These are phyloP conservation scores for Pestalotiopsis sp. DNA, from an alignment of 2,329 filamentous ascomycete species.

Conservation along the genomic window DNA sequence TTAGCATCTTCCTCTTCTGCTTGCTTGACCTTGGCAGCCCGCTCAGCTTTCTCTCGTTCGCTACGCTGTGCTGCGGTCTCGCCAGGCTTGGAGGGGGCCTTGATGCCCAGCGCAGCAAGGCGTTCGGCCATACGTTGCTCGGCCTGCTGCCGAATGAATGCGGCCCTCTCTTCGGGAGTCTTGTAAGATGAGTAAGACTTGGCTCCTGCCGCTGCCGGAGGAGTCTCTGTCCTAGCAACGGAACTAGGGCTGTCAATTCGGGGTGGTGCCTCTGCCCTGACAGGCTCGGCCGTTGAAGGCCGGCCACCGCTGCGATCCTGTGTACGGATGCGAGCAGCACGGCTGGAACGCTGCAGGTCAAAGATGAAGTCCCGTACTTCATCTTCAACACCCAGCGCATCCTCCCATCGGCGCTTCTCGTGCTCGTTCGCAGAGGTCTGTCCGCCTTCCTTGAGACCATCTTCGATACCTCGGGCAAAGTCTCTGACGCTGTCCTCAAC, in stretches of 20 bases:
- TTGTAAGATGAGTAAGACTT: conserved; percentile 82
- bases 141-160: conserved; percentile 95
- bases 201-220: conserved; percentile 49
- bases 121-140: conserved; percentile 97
- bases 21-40: conserved; percentile 82
- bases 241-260: conserved; percentile 57
- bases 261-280: conserved; percentile 47
- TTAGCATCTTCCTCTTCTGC: conserved; percentile 94
- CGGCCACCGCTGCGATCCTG: conserved; percentile 56
- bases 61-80: conserved; percentile 83
- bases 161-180: conserved; percentile 90
- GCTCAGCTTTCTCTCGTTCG: conserved; percentile 85
- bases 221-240: conserved; percentile 57
- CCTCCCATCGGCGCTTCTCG: conserved; percentile 92
- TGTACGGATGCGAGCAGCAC: conserved; percentile 68
- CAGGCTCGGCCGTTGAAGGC: conserved; percentile 43
- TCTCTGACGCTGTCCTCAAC: conserved; percentile 95
- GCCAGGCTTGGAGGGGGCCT: conserved; percentile 75
- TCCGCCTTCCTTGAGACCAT: conserved; percentile 80
- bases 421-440: conserved; percentile 81
- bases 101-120: conserved; percentile 89
- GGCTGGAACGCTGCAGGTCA: conserved; percentile 85
- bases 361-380: conserved; percentile 98
- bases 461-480: conserved; percentile 82
- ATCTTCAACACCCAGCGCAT: conserved; percentile 93